Base-by-base conservation (phyloP, 179 eudicot species). In the Silene vulgaris region DNA sequence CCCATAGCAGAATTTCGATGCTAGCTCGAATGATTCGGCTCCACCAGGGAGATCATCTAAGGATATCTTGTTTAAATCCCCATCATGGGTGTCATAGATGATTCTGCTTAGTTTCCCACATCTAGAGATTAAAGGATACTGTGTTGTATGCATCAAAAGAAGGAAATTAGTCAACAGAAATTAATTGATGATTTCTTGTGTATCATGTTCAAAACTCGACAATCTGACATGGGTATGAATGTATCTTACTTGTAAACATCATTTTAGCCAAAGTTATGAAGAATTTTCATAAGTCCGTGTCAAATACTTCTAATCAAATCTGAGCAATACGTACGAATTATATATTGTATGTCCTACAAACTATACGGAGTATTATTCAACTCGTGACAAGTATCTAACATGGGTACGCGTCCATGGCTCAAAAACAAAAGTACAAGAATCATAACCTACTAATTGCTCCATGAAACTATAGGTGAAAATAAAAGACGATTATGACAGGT, bases 1-100 rank as follows among this genome's bases (percentile, higher is more conserved):
- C 21, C 98, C 99, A 26, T 95, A 95, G 75, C 99, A 95, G 90
- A 95, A 95, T 57, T 95, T 90, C 2, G 91, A 86, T 26, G 92
- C 93, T 8, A 92, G 83, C 82, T 92, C 97, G 37, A 95, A 95
- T 1, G 95, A 83, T 28, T 90, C 96, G 0, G 90, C 45, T 20
- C 95, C 99, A 0, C 97, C 97, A 0, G 99, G 97, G 8, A 95
- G 80, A 13, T 92, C 94, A 62, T 88, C 86, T 23, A 92, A 56
- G 43, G 37, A 61, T 40, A 89, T 73, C 84, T 82, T 88, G 80
- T 82, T 85, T 74, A 88, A 2, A 8, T 92, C 93, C 8, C 77
- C 74, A 2, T 88, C 88, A 23, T 85, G 85, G 7, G 89, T 80
- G 35, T 90, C 96, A 40, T 89, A 95, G 78, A 95, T 88, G 71